Evolutionary conservation across 2,329 filamentous ascomycete genomes (phyloP).

Genomic region (Nakataea oryzae): DNA sequence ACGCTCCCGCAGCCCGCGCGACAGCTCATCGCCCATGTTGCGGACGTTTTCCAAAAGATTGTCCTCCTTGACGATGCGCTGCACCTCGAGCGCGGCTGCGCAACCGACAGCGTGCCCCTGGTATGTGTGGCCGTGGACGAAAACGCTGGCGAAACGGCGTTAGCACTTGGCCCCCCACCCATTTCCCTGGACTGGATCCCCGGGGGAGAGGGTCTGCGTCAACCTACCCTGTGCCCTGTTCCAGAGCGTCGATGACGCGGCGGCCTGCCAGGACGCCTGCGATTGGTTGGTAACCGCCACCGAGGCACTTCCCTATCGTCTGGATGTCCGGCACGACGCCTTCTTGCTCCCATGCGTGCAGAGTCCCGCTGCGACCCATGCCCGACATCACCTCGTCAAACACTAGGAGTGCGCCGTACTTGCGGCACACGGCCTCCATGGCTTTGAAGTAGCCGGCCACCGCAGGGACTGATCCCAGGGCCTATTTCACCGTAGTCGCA

Average conservation of each 20-base stretch:
- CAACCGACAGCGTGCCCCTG: conserved; percentile 27
- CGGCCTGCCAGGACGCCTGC: conserved; percentile 45
- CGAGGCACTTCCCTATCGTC: conserved; percentile 52
- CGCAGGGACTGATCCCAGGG: conserved; percentile 39
- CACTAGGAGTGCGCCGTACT: conserved; percentile 44
- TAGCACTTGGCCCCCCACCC: no score
- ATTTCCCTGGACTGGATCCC: background rate
- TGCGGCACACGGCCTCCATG: conserved; percentile 41
- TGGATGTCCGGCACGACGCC: conserved; percentile 49
- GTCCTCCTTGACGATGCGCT: conserved; percentile 24
- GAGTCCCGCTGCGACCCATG: conserved; percentile 47
- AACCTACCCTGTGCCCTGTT: conserved; percentile 24
- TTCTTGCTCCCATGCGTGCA: conserved; percentile 56
- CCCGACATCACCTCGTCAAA: conserved; percentile 60
- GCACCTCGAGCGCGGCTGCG: conserved; percentile 28
- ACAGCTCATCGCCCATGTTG: conserved; percentile 19
- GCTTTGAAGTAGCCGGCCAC: conserved; percentile 43
- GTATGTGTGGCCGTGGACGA: conserved; percentile 52
- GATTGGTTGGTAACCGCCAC: conserved; percentile 49
- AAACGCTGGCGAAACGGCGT: conserved; percentile 13
- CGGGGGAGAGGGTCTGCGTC: no score
- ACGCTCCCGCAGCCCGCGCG: conserved; percentile 14
- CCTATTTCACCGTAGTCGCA: conserved; percentile 7
- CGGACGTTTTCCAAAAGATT: conserved; percentile 23
- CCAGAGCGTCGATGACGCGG: conserved; percentile 35